Conservation (phyloP, 2,329 filamentous ascomycete genomes). For the Alternaria longipes region DNA sequence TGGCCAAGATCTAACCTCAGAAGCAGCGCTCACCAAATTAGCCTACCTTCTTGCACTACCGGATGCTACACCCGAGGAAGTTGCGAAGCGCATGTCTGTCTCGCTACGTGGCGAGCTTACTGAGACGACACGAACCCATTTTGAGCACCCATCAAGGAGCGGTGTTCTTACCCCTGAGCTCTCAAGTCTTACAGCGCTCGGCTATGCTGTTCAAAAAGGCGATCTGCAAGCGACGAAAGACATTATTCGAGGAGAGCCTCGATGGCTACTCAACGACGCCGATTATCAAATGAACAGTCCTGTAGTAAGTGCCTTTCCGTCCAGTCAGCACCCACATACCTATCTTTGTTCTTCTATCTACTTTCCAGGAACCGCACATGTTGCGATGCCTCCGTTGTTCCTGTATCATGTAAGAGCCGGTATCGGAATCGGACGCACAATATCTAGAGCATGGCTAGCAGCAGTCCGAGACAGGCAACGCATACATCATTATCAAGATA, state of each 20-base stretch:
- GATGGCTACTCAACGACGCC: constrained; percentile 74
- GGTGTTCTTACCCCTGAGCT: constrained; percentile 63
- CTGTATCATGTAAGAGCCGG: constrained; percentile 30
- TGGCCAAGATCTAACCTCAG: constrained; percentile 86
- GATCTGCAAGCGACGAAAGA: constrained; percentile 72
- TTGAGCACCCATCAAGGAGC: constrained; percentile 75
- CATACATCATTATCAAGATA: constrained; percentile 40
- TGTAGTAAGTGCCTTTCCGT: constrained; percentile 51
- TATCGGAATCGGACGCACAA: constrained; percentile 36
- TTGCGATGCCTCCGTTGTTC: constrained; percentile 14
- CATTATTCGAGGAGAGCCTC: constrained; percentile 72
- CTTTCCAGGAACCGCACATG: constrained; percentile 21
- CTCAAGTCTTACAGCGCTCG: constrained; percentile 77
- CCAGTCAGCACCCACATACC: constrained; percentile 32
- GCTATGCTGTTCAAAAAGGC: constrained; percentile 79
- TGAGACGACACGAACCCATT: constrained; percentile 75
- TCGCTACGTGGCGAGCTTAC: constrained; percentile 88
- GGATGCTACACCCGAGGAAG: constrained; percentile 69
- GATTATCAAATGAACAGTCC: constrained; percentile 85
- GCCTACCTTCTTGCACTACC: constrained; percentile 82
- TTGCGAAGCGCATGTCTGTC: constrained; percentile 74
- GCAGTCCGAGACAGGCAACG: constrained; percentile 33
- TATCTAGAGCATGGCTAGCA: constrained; percentile 23
- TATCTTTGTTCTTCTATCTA: constrained; percentile 34
- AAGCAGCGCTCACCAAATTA: constrained; percentile 90